phyloP scores from a whole-genome alignment of 495 filamentous ascomycete genomes.

The Rusavskia elegans region DNA sequence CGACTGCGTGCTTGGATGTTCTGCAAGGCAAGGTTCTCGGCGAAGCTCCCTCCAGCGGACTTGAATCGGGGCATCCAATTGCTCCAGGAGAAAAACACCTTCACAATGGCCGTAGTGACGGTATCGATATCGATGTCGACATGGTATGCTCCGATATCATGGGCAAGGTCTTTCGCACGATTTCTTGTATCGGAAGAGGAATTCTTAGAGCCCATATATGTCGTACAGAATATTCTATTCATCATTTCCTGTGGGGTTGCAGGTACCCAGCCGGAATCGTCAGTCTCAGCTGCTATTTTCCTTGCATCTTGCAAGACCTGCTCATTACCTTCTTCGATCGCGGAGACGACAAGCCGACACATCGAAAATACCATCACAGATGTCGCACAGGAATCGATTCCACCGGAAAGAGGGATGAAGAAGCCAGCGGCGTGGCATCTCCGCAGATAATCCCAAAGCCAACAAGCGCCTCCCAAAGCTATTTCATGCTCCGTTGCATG shows the following conservation, averaged over 20 bases:
- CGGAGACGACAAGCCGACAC: conserved; percentile 57
- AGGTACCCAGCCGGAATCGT: conserved; percentile 32
- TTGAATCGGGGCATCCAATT: conserved; percentile 48
- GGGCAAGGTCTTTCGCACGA: conserved; percentile 50
- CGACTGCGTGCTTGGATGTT: conserved; percentile 67
- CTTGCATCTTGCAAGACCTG: conserved; percentile 59
- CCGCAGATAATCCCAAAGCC: conserved; percentile 76
- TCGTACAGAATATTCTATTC: conserved; percentile 52
- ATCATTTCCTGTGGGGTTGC: conserved; percentile 25
- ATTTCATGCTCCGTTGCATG: conserved; percentile 65
- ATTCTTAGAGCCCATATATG: conserved; percentile 67
- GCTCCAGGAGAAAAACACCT: conserved; percentile 34
- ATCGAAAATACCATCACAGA: conserved; percentile 61
- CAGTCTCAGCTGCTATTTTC: conserved; percentile 9
- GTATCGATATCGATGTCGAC: conserved; percentile 63
- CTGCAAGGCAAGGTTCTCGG: conserved; percentile 57
- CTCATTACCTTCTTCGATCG: conserved; percentile 41
- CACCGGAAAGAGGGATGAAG: conserved; percentile 46
- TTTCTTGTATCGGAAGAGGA: conserved; percentile 53
- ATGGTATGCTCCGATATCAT: conserved; percentile 60
- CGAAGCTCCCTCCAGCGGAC: conserved; percentile 42
- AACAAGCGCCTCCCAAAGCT: conserved; percentile 52
- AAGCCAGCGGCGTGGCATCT: conserved; percentile 29
- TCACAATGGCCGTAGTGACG: conserved; percentile 32
- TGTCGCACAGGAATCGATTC: conserved; percentile 49